Evolutionary conservation across 371 early-diverging fungal species (phyloP).

Genomic region (Mortierella sp.): DNA sequence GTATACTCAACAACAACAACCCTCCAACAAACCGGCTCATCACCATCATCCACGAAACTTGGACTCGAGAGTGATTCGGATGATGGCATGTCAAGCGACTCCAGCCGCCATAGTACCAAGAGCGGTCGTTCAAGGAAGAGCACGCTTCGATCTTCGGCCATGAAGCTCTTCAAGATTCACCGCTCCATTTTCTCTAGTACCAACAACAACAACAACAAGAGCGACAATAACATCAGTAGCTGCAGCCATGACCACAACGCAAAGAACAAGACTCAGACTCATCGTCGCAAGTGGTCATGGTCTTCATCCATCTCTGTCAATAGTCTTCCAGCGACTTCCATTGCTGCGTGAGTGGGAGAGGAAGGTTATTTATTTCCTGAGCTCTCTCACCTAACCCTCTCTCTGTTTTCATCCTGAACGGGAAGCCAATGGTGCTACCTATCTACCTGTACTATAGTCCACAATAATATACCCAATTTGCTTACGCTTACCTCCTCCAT

Average conservation of each 20-base stretch:
- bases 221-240: too few species aligned
- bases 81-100: not conserved
- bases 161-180: constrained; percentile 1
- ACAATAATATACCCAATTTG: too few species aligned
- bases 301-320: not conserved
- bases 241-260: too few species aligned
- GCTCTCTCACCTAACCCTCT: too few species aligned
- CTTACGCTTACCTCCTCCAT: too few species aligned
- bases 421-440: too few species aligned
- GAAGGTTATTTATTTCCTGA: too few species aligned
- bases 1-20: not conserved
- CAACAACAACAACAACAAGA: not conserved
- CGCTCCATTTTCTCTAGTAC: not conserved
- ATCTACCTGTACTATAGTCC: too few species aligned
- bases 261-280: too few species aligned
- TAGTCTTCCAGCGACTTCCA: constrained; percentile 1
- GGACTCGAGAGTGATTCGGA: constrained; percentile 8
- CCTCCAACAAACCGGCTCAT: not conserved
- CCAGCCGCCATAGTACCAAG: not conserved
- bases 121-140: not conserved
- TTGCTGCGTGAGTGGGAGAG: not conserved
- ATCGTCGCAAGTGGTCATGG: constrained; percentile 35
- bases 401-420: too few species aligned
- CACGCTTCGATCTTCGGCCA: not conserved
- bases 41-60: not conserved